Evolutionary conservation across 2,329 filamentous ascomycete species (phyloP).

Genomic region (Diplodia corticola): DNA sequence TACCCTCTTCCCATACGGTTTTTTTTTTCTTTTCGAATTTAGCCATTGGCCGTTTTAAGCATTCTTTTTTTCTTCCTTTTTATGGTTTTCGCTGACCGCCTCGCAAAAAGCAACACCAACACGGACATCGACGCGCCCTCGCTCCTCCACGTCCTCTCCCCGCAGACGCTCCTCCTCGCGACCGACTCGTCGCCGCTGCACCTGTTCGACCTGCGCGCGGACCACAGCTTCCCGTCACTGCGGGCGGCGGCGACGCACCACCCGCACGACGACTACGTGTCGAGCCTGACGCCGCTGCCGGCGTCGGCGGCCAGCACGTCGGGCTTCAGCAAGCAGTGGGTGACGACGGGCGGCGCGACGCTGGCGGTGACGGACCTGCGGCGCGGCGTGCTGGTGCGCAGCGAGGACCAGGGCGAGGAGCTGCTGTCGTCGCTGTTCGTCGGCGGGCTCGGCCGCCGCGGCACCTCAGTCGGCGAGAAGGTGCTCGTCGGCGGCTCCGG

Average conservation of each 20-base stretch:
- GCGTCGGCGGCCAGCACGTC: constrained; percentile 78
- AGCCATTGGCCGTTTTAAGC: too few species aligned
- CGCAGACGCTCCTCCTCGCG: constrained; percentile 82
- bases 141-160: constrained; percentile 78
- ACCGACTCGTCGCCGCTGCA: constrained; percentile 90
- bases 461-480: constrained; percentile 69
- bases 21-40: too few species aligned
- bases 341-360: constrained; percentile 89
- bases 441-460: constrained; percentile 70
- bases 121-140: constrained; percentile 69
- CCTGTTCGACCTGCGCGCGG: constrained; percentile 75
- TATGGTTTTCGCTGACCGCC: neutral
- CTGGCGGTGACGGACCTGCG: constrained; percentile 87
- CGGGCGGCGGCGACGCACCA: constrained; percentile 74
- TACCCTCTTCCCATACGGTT: too few species aligned
- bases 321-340: constrained; percentile 90
- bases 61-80: neutral
- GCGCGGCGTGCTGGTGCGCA: constrained; percentile 80
- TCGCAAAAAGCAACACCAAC: constrained; percentile 26
- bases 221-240: constrained; percentile 54
- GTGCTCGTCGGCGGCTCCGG: constrained; percentile 75
- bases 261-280: constrained; percentile 91
- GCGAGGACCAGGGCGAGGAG: constrained; percentile 94
- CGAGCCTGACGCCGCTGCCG: constrained; percentile 80
- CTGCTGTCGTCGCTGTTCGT: constrained; percentile 80